Base-by-base conservation (phyloP, 208 protist genomes). In the Crithidia bombi region DNA sequence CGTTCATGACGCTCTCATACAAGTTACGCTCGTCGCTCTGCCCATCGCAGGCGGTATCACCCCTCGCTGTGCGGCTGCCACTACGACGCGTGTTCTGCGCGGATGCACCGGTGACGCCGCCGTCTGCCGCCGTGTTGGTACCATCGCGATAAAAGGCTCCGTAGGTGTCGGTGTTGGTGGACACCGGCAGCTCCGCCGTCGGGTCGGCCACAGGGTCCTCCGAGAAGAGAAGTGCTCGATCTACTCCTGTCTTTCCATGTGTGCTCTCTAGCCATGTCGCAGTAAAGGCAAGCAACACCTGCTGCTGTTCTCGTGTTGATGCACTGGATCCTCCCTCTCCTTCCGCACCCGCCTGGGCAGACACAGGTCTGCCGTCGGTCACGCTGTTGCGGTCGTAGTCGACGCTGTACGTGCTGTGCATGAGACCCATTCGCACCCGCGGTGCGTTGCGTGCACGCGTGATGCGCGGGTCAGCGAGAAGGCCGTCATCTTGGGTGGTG, bases 1-100 rank as follows among this genome's bases (percentile, higher is more conserved):
- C 36, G 33, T 44, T 57, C 30, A 21, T 38, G 30, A 75, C 69
- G 52, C 81, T 85, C 3, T 85, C 80, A 58, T 85, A 82, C 57
- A 85, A 35, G 57, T 64, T 70, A n/a, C 71, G 50, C 15, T 75
- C 55, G 1, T 59, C 70, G 21, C 35, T 28, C 3, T 26, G 11
- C 1, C 52, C 21, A 25, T 47, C n/a, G 5, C 1, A 7, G 19
- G 3, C 12, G 26, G 10, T 54, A 10, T 6, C 9, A n/a, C 32
- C 11, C 38, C 10, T 36, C n/a, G 55, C 41, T 19, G 52, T 44
- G 5, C 11, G 1, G 15, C 64, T 21, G 14, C 43, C 38, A 17
- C 25, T 25, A 9, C 7, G 1, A 6, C 35, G 15, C 36, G 36
- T 28, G 10, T 10, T 25, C 12, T 10, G n/a, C n/a, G n/a, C n/a